phyloP scores from a whole-genome alignment of 208 protist species.

The Giardia muris region DNA sequence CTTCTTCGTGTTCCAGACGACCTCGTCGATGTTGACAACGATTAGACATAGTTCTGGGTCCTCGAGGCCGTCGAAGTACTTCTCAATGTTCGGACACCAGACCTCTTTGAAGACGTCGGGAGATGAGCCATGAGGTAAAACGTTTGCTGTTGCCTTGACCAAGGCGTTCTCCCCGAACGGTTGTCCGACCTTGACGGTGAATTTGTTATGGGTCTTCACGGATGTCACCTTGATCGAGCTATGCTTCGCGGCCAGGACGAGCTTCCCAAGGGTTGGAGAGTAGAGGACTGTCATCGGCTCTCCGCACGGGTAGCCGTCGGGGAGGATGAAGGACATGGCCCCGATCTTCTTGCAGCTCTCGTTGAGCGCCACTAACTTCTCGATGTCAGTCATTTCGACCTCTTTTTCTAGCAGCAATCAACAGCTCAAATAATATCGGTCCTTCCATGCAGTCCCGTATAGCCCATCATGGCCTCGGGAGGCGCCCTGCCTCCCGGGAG shows the following conservation, averaged over 20 bases:
- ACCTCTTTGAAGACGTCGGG: background rate
- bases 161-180: background rate
- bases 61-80: background rate
- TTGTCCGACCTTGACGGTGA: background rate
- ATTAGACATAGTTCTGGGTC: background rate
- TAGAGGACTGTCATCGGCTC: background rate
- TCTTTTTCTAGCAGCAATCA: background rate
- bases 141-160: background rate
- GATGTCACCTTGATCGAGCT: background rate
- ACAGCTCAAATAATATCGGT: background rate
- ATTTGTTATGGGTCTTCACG: background rate
- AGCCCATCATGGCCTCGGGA: background rate
- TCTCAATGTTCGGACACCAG: background rate
- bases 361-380: background rate
- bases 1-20: background rate
- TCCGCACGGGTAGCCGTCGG: background rate
- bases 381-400: background rate
- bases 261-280: background rate
- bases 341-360: background rate
- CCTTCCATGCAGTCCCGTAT: too few species aligned
- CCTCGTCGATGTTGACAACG: background rate
- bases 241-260: background rate
- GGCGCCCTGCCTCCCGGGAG: background rate
- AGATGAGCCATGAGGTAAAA: background rate
- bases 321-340: background rate